Base-by-base conservation (phyloP, 371 early-diverging fungal species). In the Mycotypha africana region DNA sequence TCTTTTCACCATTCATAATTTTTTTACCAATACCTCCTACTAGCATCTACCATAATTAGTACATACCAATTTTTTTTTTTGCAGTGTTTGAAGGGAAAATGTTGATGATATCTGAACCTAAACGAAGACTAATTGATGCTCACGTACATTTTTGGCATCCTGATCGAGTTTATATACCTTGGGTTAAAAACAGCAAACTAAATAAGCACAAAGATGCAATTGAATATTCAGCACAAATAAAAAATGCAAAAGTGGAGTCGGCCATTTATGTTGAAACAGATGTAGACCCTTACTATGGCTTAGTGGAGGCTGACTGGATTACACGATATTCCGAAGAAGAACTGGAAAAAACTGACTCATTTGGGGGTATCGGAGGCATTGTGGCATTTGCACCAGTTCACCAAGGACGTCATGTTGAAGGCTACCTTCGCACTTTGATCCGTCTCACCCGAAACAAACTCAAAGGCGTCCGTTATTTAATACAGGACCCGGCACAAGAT, bases 121-220 rank as follows among this genome's bases (percentile, higher is more conserved):
- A n/a, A n/a, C n/a, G n/a, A n/a, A n/a, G n/a, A n/a, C n/a, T n/a
- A n/a, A 46, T 72, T 24, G 72, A 72, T 14, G 33, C 59, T 10
- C 72, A 72, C 51, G 58, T 72, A 5, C 72, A 72, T 37, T 68
- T 68, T 49, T 72, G 68, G 68, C 58, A 65, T 17, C 63, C 68
- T 24, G 57, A 60, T 25, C 22, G 37, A 19, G 63, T 67, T 4
- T 45, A 52, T 38, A 44, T 68, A 9, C 59, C 72, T 8, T 68
- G 68, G 66, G 25, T 63, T 4, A 40, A 45, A 30, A 31, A 15
- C 1, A 45, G 49, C 2, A 20, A 47, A 22, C 54, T 60, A 16
- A 51, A 55, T 25, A 42, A 58, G 11, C 45, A 21, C 7, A 55
- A 49, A 39, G 61, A 63, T 15, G 64, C 47, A 6, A 47, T 32